Base-by-base conservation (phyloP, 306 rosid genomes). In the Ammopiptanthus mongolicus region DNA sequence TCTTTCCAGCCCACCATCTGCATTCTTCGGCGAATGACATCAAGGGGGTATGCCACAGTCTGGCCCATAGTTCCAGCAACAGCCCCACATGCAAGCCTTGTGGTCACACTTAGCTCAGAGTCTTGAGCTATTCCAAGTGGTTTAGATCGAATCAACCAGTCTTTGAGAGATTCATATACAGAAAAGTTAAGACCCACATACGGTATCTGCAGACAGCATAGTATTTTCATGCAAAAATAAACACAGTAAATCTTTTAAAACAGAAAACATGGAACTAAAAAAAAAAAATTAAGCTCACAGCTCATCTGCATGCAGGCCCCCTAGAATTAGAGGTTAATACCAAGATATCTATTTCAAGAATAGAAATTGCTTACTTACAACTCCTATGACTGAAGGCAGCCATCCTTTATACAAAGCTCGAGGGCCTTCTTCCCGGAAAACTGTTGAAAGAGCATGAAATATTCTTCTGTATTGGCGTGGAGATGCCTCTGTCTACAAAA, bases 321-420 rank as follows among this genome's bases (percentile, higher is more conserved):
- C 76, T n/a, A 28, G 3, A 41, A 60, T 31, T 19, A 29, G 28
- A 70, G 46, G 46, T 61, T 11, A 23, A 25, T 2, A 50, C 7
- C 21, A 3, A 14, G 55, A 25, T 47, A 46, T 66, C 17, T 42
- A 41, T 44, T 44, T 44, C 25, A 23, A 33, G 31, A 44, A 57
- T 18, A 33, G 25, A 60, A 75, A 33, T 18, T 75, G 12, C 4
- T 28, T 79, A 84, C 98, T 89, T 74, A 93, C 98, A 64, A 93
- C 98, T 83, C 98, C 98, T 78, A 93, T 93, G 17, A 90, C 98
- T 55, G 98, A 93, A 80, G 98, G 97, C 80, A 93, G 91, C 97
- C 98, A 93, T 3, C 98, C 98, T 85, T 85, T 93, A 74, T 93
- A 93, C 63, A 93, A 82, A 60, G 98, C 97, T 42, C 98, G 91